phyloP scores from a whole-genome alignment of 306 rosid species.

The Cicer cuneatum region DNA sequence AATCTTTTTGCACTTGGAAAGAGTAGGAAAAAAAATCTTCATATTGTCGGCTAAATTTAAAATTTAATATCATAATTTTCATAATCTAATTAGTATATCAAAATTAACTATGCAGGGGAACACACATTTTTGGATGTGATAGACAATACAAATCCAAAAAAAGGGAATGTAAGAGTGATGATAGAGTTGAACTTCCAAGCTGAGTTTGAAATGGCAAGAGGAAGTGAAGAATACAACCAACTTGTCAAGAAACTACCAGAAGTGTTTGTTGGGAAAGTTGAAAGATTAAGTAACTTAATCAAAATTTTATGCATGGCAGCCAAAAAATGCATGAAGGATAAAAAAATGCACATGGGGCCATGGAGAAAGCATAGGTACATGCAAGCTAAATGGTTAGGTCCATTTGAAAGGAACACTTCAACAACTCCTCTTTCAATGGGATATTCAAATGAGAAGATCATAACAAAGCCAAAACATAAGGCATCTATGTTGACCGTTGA shows the following conservation, averaged over 20 bases:
- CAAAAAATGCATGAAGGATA: conserved; percentile 85
- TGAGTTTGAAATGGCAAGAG: conserved; percentile 86
- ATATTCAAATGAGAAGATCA: conserved; percentile 7
- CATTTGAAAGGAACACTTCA: conserved; percentile 69
- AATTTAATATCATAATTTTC: conserved; percentile 28
- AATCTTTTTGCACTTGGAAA: conserved; percentile 5
- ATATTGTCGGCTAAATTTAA: not conserved
- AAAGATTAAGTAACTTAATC: conserved; percentile 62
- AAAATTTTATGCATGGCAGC: conserved; percentile 71
- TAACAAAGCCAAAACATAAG: conserved; percentile 57
- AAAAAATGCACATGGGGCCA: conserved; percentile 89
- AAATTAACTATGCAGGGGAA: conserved; percentile 56
- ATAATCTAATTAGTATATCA: not conserved
- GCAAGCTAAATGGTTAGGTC: conserved; percentile 86
- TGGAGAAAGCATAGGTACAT: conserved; percentile 90
- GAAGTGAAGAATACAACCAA: conserved; percentile 64
- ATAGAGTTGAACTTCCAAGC: conserved; percentile 73
- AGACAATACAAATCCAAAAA: conserved; percentile 58
- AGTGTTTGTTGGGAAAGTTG: conserved; percentile 79
- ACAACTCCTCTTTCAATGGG: conserved; percentile 46
- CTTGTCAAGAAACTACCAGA: conserved; percentile 69
- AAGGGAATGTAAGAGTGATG: conserved; percentile 71
- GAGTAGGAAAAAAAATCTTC: not conserved
- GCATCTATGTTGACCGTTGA: conserved; percentile 88
- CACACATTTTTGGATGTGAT: conserved; percentile 79